Evolutionary conservation across 2,329 filamentous ascomycete genomes (phyloP), one percentile per base, ranked within the genome.

Genomic region (Ilyonectria destructans): DNA sequence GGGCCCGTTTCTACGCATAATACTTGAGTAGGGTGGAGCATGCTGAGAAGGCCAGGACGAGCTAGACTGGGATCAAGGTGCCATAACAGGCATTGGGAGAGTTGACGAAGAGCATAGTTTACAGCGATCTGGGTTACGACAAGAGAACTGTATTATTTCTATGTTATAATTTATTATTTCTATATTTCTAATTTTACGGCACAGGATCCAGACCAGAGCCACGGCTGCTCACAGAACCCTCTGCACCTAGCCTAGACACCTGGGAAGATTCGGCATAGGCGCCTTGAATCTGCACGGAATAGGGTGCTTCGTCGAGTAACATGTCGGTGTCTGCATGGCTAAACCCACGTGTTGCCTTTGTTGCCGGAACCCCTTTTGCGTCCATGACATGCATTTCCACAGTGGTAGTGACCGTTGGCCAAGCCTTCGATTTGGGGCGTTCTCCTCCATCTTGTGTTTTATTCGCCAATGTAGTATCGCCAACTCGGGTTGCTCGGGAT

Each of bases 341-440:
- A 45, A 68, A 68, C 9, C 60, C 61, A n/a, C 56, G 56, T 17
- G 57, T 56, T 9, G 21, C 29, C 21, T 68, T 58, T 9, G 40
- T 19, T 4, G n/a, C 37, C 1, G 58, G 46, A 29, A 13, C 5
- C 10, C 31, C 19, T 12, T 65, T 60, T 2, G 61, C 56, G 2
- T 59, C 61, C 51, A 68, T 33, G 12, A 31, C 59, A 29, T 68
- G 65, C 65, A 68, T 68, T 21, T 68, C 65, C 10, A 68, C 61
- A 9, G 65, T 65, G 1, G 65, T 68, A 1, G 65, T 68, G 21
- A 64, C 65, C 3, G 62, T 52, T 21, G 60, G 31, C 60, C 65
- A 68, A 33, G 51, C 56, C 60, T 61, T 57, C 15, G 49, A 48
- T 31, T 45, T 48, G 17, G 37, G 6, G 12, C 17, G 37, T 13